A percentile compares a stretch with the other conserved stretches of the same genome.
phyloP scores from a whole-genome alignment of 2,329 filamentous ascomycete species.

The Aspergillus neoniger region DNA sequence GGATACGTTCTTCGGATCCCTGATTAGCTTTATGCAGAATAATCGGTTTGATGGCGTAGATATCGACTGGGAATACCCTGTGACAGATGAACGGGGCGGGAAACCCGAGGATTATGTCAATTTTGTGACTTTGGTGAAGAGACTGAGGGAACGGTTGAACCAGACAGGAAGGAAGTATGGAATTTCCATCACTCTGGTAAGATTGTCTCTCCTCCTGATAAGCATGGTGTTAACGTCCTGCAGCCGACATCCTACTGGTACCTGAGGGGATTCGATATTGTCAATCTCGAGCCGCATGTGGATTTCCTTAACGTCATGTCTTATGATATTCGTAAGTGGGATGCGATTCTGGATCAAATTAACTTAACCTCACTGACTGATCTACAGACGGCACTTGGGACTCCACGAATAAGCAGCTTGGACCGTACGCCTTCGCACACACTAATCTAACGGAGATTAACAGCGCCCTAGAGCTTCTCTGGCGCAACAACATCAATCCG shows the following conservation, averaged over 20 bases:
- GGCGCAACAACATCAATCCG: slow-evolving; percentile 47
- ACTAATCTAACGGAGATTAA: slow-evolving; percentile 35
- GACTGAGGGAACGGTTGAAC: slow-evolving; percentile 3
- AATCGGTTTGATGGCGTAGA: slow-evolving; percentile 20
- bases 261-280: slow-evolving; percentile 16
- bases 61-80: slow-evolving; percentile 23
- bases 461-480: slow-evolving; percentile 46
- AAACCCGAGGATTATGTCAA: slow-evolving; percentile 12
- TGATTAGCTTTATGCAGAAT: slow-evolving; percentile 15
- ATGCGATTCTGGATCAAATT: background rate
- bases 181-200: slow-evolving; percentile 16
- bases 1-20: slow-evolving; percentile 16
- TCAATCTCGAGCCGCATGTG: slow-evolving; percentile 13
- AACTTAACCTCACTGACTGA: background rate
- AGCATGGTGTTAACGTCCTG: background rate
- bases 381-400: slow-evolving; percentile 27
- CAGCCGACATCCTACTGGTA: slow-evolving; percentile 22
- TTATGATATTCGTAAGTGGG: slow-evolving; percentile 22
- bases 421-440: slow-evolving; percentile 19
- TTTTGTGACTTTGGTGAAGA: slow-evolving; percentile 13
- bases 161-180: slow-evolving; percentile 4
- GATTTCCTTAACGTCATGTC: slow-evolving; percentile 27
- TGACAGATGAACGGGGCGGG: slow-evolving; percentile 15
- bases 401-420: slow-evolving; percentile 13
- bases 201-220: background rate